Evolutionary conservation across 768 basidiomycete species (phyloP), one percentile per base, ranked within the genome.

Genomic region (Kondoa malvinella): DNA sequence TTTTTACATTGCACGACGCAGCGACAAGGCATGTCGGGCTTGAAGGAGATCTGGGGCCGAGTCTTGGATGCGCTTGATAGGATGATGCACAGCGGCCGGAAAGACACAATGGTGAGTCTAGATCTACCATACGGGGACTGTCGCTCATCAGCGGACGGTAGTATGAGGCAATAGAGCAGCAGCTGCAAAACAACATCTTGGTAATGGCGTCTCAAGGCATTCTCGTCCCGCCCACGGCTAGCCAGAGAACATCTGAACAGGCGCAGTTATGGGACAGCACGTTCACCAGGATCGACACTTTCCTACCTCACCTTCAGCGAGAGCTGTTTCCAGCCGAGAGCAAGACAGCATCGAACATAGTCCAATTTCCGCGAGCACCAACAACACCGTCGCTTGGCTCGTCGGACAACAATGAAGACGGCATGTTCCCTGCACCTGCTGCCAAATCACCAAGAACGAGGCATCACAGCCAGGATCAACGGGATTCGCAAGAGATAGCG

Each of bases 111-210:
- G 79, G 94, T 94, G 72, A 73, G 87, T 81, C 27, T 15, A 0
- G 63, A n/a, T 66, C n/a, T 26, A 29, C 14, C 56, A 14, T 14
- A 3, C 15, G 31, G 29, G n/a, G 56, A 25, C 2, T 15, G 29
- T 64, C 16, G 3, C 30, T 56, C 21, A 66, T 17, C n/a, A n/a
- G n/a, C n/a, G 27, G 2, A 4, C 4, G 17, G 56, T 68, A 97
- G 94, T 86, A 86, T 76, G 95, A 99, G 76, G 94, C 94, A 0
- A 82, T 95, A 25, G 91, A 90, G 0, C 95, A 99, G 77, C 92
- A 92, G 1, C 81, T 99, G 73, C 97, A 96, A 79, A 97, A 97
- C 74, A 88, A 94, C 62, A 79, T 99, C 17, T 82, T 97, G 61
- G 94, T 99, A 62, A 92, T 99, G 90, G 86, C 92, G 73, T 89